Evolutionary conservation across 2,329 filamentous ascomycete genomes (phyloP).

Genomic region (Xylaria sp.): DNA sequence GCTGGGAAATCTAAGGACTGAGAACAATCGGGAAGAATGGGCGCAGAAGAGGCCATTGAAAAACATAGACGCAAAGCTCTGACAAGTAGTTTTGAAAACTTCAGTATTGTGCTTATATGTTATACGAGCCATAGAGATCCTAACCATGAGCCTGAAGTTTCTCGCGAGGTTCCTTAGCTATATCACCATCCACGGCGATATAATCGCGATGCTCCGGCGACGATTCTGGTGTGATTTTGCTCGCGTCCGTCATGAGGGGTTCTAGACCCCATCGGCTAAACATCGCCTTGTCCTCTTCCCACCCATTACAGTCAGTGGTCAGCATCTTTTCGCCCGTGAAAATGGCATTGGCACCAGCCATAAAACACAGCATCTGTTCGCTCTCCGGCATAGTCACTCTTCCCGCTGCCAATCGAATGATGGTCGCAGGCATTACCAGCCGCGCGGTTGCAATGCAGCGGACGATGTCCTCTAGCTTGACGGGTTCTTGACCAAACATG

Average conservation of each 20-base stretch:
- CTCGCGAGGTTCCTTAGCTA: neutral
- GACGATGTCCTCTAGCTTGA: slow-evolving; percentile 81
- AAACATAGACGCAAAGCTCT: slow-evolving; percentile 19
- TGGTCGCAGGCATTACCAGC: slow-evolving; percentile 84
- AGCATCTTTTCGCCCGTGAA: slow-evolving; percentile 97
- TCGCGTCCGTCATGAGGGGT: slow-evolving; percentile 70
- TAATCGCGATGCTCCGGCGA: slow-evolving; percentile 3
- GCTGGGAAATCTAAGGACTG: slow-evolving; percentile 24
- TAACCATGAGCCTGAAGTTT: slow-evolving; percentile 21
- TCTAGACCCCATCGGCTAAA: slow-evolving; percentile 84
- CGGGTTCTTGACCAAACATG: slow-evolving; percentile 76
- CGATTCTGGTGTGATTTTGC: slow-evolving; percentile 12
- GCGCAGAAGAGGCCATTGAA: neutral
- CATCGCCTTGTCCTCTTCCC: slow-evolving; percentile 87
- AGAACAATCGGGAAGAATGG: neutral
- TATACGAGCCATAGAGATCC: neutral
- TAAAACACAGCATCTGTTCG: slow-evolving; percentile 89
- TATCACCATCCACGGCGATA: neutral
- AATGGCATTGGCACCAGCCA: slow-evolving; percentile 92
- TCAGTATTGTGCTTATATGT: neutral
- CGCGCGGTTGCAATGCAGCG: slow-evolving; percentile 86
- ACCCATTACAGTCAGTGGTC: slow-evolving; percentile 90
- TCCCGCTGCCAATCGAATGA: slow-evolving; percentile 87
- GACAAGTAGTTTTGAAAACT: neutral
- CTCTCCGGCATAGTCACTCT: slow-evolving; percentile 87